These are phyloP conservation scores for Rhodotorula sp. DNA, from an alignment of 1,284 basidiomycete genomes.

Conservation along the genomic window DNA sequence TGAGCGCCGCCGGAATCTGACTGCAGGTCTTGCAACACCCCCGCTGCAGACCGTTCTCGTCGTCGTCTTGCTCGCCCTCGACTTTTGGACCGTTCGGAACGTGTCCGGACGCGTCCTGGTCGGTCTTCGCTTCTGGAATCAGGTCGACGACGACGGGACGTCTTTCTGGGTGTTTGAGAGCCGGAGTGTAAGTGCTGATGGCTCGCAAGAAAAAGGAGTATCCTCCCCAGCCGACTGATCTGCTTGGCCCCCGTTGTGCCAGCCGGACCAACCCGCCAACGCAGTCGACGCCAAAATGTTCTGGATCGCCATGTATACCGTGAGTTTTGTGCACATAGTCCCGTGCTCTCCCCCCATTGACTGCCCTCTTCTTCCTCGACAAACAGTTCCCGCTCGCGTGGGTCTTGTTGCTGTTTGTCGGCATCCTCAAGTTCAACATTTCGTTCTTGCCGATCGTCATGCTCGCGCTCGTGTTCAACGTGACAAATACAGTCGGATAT, in stretches of 20 bases:
- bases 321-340: constrained; percentile 3
- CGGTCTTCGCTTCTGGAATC: constrained; percentile 92
- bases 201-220: no score
- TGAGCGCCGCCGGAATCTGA: neutral
- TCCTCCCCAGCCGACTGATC: no score
- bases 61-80: constrained; percentile 84
- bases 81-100: constrained; percentile 97
- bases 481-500: constrained; percentile 87
- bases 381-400: constrained; percentile 76
- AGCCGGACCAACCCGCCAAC: constrained; percentile 88
- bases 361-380: constrained; percentile 2
- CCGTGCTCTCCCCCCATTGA: no score
- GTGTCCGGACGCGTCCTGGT: constrained; percentile 86
- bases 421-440: constrained; percentile 69
- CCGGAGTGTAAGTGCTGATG: constrained; percentile 29
- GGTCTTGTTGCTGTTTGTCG: constrained; percentile 79
- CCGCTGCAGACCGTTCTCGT: constrained; percentile 73
- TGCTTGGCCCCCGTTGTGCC: neutral
- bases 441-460: constrained; percentile 44
- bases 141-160: constrained; percentile 93
- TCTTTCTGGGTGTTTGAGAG: constrained; percentile 93
- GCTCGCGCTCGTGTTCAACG: constrained; percentile 45
- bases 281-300: constrained; percentile 74
- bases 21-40: no score
- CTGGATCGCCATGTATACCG: constrained; percentile 41